Evolutionary conservation across 495 filamentous ascomycete genomes (phyloP).

Genomic region (Hypoxylon trugodes): DNA sequence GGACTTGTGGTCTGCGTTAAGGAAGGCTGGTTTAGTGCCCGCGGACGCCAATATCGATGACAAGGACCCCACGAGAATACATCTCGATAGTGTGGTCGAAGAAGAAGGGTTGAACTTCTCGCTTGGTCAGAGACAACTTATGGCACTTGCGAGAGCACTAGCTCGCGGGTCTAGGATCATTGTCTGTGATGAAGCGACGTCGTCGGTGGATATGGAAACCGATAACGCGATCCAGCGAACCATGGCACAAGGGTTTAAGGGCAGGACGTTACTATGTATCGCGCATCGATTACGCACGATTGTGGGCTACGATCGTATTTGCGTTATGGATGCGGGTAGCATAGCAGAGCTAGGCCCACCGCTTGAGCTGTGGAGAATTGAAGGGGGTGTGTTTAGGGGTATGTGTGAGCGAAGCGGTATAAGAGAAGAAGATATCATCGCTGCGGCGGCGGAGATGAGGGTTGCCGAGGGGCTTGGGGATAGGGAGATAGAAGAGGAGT

Average conservation of each 20-base stretch:
- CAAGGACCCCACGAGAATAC: conserved; percentile 64
- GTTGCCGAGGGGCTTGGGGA: background rate
- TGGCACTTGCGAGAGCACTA: conserved; percentile 90
- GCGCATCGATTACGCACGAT: conserved; percentile 94
- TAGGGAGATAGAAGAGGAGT: background rate
- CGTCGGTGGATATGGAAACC: conserved; percentile 93
- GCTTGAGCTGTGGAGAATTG: conserved; percentile 67
- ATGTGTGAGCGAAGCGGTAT: conserved; percentile 97
- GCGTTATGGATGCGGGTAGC: conserved; percentile 88
- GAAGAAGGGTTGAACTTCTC: conserved; percentile 97
- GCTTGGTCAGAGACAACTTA: conserved; percentile 93
- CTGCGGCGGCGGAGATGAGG: conserved; percentile 33
- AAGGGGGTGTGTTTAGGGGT: conserved; percentile 78
- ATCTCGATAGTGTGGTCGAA: conserved; percentile 85
- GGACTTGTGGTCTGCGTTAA: conserved; percentile 85
- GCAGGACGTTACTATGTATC: conserved; percentile 91
- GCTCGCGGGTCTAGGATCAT: conserved; percentile 90
- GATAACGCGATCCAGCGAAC: conserved; percentile 94
- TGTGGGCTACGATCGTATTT: conserved; percentile 93
- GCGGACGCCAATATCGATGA: conserved; percentile 51
- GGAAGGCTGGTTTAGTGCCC: conserved; percentile 79
- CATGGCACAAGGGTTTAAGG: conserved; percentile 85
- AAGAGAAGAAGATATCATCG: conserved; percentile 71
- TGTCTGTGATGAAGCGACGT: conserved; percentile 95
- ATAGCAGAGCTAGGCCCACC: conserved; percentile 91